phyloP scores from a whole-genome alignment of 2,329 filamentous ascomycete species.

The Xylariaceae sp. region DNA sequence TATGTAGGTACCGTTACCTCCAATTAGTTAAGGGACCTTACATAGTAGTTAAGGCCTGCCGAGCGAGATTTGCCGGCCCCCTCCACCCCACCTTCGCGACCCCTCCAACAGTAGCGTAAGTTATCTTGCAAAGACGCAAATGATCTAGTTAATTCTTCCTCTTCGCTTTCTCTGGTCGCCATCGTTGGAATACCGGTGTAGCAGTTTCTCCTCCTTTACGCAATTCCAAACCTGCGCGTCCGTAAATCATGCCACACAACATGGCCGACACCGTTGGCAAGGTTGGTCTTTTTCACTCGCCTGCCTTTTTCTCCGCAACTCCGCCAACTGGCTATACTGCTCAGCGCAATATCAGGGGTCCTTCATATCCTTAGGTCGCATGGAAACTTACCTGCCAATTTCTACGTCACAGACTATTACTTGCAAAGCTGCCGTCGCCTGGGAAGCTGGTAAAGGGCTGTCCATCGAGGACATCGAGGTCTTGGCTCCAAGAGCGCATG shows the following conservation, averaged over 20 bases:
- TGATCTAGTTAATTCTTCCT: conserved; percentile 11
- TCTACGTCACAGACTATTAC: conserved; percentile 67
- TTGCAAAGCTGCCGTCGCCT: conserved; percentile 96
- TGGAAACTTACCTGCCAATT: conserved; percentile 8
- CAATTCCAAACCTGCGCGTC: neutral
- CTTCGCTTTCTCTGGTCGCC: neutral
- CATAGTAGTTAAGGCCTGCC: neutral
- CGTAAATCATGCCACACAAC: conserved; percentile 19
- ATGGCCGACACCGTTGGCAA: conserved; percentile 53
- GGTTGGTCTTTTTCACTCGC: conserved; percentile 35
- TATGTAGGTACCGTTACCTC: too few species aligned
- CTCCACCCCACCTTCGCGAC: conserved; percentile 17
- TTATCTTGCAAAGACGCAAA: conserved; percentile 4
- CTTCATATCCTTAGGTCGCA: neutral
- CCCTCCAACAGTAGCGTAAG: conserved; percentile 10
- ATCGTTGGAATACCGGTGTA: neutral
- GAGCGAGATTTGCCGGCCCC: conserved; percentile 16
- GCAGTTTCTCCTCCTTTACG: neutral
- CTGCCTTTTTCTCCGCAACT: conserved; percentile 10
- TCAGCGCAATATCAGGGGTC: neutral
- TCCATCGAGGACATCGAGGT: conserved; percentile 92
- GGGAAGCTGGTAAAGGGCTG: conserved; percentile 90
- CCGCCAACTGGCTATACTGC: neutral
- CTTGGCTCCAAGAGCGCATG: conserved; percentile 78
- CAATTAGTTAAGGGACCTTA: too few species aligned